Conservation (phyloP, 75 land plant genomes). For the Larix kaempferi region DNA sequence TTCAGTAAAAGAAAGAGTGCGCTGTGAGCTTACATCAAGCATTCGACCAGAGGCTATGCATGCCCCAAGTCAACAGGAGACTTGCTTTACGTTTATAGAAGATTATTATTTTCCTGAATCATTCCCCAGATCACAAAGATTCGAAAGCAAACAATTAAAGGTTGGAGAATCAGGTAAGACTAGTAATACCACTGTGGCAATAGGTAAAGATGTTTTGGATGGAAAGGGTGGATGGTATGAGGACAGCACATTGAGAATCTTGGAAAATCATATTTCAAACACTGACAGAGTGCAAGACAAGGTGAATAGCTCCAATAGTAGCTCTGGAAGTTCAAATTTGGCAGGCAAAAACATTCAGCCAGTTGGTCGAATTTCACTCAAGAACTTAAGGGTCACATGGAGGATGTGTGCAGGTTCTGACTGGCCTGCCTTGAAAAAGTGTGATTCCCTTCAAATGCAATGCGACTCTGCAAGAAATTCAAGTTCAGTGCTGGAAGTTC, state of each 20-base stretch:
- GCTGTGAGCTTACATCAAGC: not conserved
- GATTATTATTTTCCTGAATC: slow-evolving; percentile 46
- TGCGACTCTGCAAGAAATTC: slow-evolving; percentile 39
- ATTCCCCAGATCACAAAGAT: slow-evolving; percentile 15
- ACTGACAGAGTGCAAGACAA: not conserved
- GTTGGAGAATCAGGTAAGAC: slow-evolving; percentile 1
- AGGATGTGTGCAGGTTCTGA: slow-evolving; percentile 79
- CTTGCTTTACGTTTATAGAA: slow-evolving; percentile 50
- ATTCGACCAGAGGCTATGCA: not conserved
- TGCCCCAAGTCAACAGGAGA: not conserved
- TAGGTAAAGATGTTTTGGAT: slow-evolving; percentile 6
- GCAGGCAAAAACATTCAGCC: slow-evolving; percentile 18
- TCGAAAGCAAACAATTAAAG: slow-evolving; percentile 1
- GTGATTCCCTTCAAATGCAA: slow-evolving; percentile 9
- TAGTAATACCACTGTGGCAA: not conserved
- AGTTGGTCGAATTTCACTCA: slow-evolving; percentile 48
- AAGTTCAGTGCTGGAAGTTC: slow-evolving; percentile 55
- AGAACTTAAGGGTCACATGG: slow-evolving; percentile 67
- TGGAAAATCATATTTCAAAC: slow-evolving; percentile 71
- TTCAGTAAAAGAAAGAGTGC: not conserved
- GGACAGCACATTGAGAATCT: slow-evolving; percentile 33
- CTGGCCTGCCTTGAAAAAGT: slow-evolving; percentile 36
- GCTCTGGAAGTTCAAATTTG: not conserved
- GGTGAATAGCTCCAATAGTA: not conserved
- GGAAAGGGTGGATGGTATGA: slow-evolving; percentile 76